Conservation (phyloP, 768 basidiomycete genomes). For the Tephrocybe sp. region DNA sequence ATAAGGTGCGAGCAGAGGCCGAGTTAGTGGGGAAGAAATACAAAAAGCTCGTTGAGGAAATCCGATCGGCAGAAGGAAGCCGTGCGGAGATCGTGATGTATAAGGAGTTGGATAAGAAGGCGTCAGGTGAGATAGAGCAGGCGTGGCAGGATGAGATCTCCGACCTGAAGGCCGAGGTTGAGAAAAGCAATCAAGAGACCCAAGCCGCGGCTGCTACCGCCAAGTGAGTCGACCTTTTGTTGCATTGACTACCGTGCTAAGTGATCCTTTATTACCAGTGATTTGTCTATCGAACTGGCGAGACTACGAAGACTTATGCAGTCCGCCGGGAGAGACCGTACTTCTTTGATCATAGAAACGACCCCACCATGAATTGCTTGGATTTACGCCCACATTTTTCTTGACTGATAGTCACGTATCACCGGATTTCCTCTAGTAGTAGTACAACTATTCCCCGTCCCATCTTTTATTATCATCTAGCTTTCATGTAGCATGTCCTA, state of each 20-base stretch:
- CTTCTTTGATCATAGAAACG: slow-evolving; percentile 13
- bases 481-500: slow-evolving; percentile 19
- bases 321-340: slow-evolving; percentile 36
- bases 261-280: slow-evolving; percentile 33
- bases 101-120: slow-evolving; percentile 47
- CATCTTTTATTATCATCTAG: slow-evolving; percentile 15
- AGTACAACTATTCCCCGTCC: background rate
- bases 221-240: slow-evolving; percentile 42
- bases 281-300: slow-evolving; percentile 61
- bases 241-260: slow-evolving; percentile 8
- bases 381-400: background rate
- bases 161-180: slow-evolving; percentile 51
- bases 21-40: slow-evolving; percentile 75
- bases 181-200: slow-evolving; percentile 52
- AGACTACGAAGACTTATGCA: slow-evolving; percentile 76
- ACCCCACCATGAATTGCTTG: slow-evolving; percentile 8
- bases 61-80: slow-evolving; percentile 49
- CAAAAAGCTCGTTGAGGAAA: slow-evolving; percentile 58
- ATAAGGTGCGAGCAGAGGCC: slow-evolving; percentile 64
- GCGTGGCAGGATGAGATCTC: slow-evolving; percentile 59
- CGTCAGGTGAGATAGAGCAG: slow-evolving; percentile 58
- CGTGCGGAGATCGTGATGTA: slow-evolving; percentile 50
- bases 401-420: too few species aligned
- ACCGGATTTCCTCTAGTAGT: too few species aligned
- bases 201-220: slow-evolving; percentile 62